Evolutionary conservation across 139 green algal species (phyloP).

Genomic region (Tetradesmus obliquus): DNA sequence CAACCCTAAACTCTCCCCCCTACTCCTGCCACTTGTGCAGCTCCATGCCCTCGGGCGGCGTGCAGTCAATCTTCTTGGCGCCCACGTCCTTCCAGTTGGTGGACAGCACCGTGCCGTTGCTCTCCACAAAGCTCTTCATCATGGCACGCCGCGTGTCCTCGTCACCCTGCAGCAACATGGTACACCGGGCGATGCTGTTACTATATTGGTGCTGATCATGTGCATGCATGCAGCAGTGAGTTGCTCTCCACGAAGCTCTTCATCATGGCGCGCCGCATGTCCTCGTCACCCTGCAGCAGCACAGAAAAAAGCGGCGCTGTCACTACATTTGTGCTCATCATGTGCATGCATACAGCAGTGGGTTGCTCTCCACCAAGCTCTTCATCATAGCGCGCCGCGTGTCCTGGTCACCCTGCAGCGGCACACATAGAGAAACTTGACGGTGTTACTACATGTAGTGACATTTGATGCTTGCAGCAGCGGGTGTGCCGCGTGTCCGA

Average conservation of each 20-base stretch:
- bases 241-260: slow-evolving; percentile 92
- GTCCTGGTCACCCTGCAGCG: not conserved
- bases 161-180: not conserved
- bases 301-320: no score
- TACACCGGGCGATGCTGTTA: no score
- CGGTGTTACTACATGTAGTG: no score
- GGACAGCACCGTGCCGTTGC: slow-evolving; percentile 92
- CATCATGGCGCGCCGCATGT: slow-evolving; percentile 91
- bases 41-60: slow-evolving; percentile 77
- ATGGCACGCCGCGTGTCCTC: slow-evolving; percentile 81
- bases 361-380: slow-evolving; percentile 83
- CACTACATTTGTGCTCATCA: no score
- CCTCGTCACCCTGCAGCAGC: not conserved
- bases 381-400: slow-evolving; percentile 97
- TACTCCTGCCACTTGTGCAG: not conserved
- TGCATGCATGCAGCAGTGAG: not conserved
- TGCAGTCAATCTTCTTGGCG: slow-evolving; percentile 76
- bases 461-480: not conserved
- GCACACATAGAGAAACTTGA: no score
- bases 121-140: slow-evolving; percentile 96
- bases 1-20: no score
- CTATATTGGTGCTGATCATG: no score
- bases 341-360: no score
- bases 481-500: no score
- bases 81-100: slow-evolving; percentile 98